A percentile compares a stretch with the other conserved stretches of the same genome.
These are phyloP conservation scores for Oryza glumipatula DNA, from an alignment of 176 grass and related monocot genomes.

Conservation along the genomic window DNA sequence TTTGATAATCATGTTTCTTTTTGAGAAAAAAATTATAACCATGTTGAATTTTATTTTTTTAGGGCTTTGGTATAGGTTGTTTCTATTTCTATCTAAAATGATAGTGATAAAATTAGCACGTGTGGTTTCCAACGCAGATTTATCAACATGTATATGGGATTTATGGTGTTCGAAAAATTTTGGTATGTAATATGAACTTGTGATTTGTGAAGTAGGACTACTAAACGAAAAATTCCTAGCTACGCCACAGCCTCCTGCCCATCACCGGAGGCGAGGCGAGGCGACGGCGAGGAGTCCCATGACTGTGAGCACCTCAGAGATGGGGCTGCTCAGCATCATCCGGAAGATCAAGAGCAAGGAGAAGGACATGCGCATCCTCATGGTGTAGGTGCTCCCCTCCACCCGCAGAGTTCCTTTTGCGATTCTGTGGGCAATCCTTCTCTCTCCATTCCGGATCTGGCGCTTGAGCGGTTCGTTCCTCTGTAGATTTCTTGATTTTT, in stretches of 20 bases:
- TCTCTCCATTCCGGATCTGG: slow-evolving; percentile 12
- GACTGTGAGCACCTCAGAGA: background rate
- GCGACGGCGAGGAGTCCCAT: background rate
- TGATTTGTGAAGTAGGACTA: no score
- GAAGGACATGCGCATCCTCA: slow-evolving; percentile 98
- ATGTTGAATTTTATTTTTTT: no score
- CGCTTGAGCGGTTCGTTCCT: background rate
- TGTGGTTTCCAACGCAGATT: no score
- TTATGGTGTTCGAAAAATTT: no score
- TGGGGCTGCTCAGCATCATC: slow-evolving; percentile 93
- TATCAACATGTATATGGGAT: no score
- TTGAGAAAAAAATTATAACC: no score
- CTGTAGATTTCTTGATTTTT: background rate
- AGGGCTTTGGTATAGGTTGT: no score
- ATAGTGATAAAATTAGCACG: no score
- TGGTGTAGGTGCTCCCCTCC: slow-evolving; percentile 64
- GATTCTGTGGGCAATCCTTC: background rate
- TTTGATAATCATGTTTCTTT: no score
- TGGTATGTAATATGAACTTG: no score
- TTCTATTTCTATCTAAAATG: no score
- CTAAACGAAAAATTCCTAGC: no score
- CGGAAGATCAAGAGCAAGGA: slow-evolving; percentile 88
- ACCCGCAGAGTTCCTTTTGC: background rate
- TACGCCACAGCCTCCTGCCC: background rate
- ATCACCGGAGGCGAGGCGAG: background rate